Evolutionary conservation across 441 rosid genomes (phyloP), one percentile per base, ranked within the genome.

Genomic region (Codiaeum variegatum): DNA sequence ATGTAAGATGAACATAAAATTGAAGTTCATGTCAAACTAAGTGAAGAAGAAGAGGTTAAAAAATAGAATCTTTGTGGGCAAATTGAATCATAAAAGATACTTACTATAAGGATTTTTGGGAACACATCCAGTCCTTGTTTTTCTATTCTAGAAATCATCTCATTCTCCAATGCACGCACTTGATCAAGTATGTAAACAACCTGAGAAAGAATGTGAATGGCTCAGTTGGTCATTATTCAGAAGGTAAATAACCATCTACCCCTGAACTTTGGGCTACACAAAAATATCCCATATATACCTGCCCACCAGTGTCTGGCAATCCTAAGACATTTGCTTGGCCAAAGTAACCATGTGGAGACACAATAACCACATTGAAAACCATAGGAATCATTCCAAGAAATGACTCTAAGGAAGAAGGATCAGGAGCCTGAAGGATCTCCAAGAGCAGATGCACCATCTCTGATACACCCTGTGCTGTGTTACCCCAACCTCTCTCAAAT

Each of bases 311-410:
- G 83, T 91, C 97, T 13, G 97, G 97, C 81, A 91, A 84, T 62
- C 97, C 97, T 81, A 89, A 77, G 74, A 91, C 97, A 84, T 91
- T 91, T 8, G 97, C 97, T 84, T 91, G 97, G 32, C 93, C 95
- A 40, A 90, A 91, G 77, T 85, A 90, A 64, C 95, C 93, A 69
- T 90, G 97, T 0, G 88, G 90, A 73, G 97, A 91, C 81, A 91
- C 80, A 77, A 91, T 85, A 52, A 87, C 95, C 70, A 88, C 97
- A 65, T 91, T 86, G 74, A 91, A 89, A 61, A 88, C 88, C 97
- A 88, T 89, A 0, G 94, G 97, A 28, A 89, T 56, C 73, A 87
- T 86, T 70, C 97, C 97, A n/a, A 91, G 93, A 80, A 91, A 91
- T 79, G 81, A 83, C 87, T 91, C 97, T 52, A 91, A 76, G 40